Evolutionary conservation across 208 protist species (phyloP), one percentile per base, ranked within the genome.

Genomic region (Leptomonas seymouri): DNA sequence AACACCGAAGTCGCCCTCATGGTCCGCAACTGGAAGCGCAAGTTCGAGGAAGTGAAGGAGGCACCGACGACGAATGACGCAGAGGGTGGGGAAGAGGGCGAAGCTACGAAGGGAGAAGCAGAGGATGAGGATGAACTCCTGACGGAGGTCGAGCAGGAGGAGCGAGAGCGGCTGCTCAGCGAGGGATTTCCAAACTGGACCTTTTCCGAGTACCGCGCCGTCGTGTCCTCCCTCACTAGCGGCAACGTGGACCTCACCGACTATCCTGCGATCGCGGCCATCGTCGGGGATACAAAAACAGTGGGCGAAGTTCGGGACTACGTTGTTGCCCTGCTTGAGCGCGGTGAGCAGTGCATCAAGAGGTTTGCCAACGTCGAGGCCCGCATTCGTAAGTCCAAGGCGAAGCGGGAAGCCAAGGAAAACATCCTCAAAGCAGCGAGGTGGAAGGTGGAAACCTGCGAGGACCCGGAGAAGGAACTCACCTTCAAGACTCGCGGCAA

Each of bases 401-500:
- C 46, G 53, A 78, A 80, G 67, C 76, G 76, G 12, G 61, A 73
- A 12, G 59, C 58, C 30, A 74, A 74, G 39, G 81, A 93, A 46
- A 84, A 87, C 55, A 30, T 76, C 14, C 67, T 93, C 50, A 87
- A 74, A 23, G 88, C 87, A 0, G 86, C 88, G 15, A 82, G 78
- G 71, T 93, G 86, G 86, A 96, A 96, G 72, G 87, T 96, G 67
- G 88, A 96, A 66, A 74, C 57, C 23, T 95, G 76, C 64, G 86
- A 85, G 4, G 58, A 78, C 36, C 87, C 86, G 15, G 88, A 93
- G 67, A 81, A 76, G 46, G 73, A 96, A 49, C 64, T 93, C 25
- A 73, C 48, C 28, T 90, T 93, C 61, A 71, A 76, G 55, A 42
- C 66, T 5, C 78, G 81, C 65, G 63, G 74, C 45, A 68, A 78